Conservation (phyloP, 176 grass and related monocot species). For the Phragmites australis region DNA sequence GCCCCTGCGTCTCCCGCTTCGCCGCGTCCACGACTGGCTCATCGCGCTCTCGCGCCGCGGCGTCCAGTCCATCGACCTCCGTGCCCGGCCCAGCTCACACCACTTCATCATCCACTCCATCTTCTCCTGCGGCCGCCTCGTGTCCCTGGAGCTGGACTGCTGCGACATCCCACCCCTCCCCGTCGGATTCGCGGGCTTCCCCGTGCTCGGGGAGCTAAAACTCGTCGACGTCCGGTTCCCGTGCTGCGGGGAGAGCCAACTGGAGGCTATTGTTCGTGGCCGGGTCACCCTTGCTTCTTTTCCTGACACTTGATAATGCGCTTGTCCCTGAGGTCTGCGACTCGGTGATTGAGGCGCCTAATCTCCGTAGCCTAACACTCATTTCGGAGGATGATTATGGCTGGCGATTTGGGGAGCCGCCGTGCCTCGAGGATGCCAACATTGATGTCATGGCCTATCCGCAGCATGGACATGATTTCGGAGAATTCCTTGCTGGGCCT, state of each 20-base stretch:
- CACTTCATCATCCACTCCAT: constrained; percentile 29
- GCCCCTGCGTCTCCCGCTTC: not conserved
- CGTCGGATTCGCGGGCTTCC: not conserved
- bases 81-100: not conserved
- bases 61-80: constrained; percentile 2
- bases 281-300: constrained; percentile 1
- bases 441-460: not conserved
- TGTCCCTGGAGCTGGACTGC: not conserved
- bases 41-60: not conserved
- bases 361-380: not conserved
- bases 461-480: not conserved
- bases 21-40: not conserved
- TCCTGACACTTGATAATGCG: not conserved
- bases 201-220: not conserved
- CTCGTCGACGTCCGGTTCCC: not conserved
- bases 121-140: not conserved
- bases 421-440: not conserved
- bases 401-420: not conserved
- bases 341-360: constrained; percentile 14
- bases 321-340: no score
- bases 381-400: not conserved
- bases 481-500: not conserved
- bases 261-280: constrained; percentile 4
- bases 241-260: not conserved
- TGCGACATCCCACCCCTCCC: not conserved